Conservation (phyloP, 2,329 filamentous ascomycete species). For the Xylaria sp. region DNA sequence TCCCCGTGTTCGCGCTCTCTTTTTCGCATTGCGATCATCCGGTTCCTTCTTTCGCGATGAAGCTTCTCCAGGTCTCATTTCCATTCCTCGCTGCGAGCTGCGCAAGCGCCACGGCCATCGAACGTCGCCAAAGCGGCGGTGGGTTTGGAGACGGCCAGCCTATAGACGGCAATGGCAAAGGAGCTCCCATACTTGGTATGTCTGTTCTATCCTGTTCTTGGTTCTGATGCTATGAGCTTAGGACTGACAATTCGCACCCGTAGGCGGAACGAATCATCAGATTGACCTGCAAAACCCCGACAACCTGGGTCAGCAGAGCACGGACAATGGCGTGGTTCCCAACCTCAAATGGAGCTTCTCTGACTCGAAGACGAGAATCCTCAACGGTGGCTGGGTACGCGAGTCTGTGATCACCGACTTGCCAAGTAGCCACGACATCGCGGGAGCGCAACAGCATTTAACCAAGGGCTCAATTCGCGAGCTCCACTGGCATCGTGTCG, state of each 20-base stretch:
- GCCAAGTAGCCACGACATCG: constrained; percentile 72
- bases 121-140: constrained; percentile 42
- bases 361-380: constrained; percentile 71
- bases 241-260: constrained; percentile 18
- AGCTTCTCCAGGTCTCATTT: constrained; percentile 38
- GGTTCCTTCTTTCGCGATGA: constrained; percentile 36
- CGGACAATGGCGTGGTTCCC: constrained; percentile 71
- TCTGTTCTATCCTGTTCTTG: neutral
- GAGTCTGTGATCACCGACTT: constrained; percentile 75
- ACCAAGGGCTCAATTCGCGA: constrained; percentile 73
- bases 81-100: constrained; percentile 38
- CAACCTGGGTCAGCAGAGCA: constrained; percentile 69
- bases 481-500: constrained; percentile 75
- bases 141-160: constrained; percentile 65
- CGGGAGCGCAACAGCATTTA: constrained; percentile 75
- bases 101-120: constrained; percentile 40
- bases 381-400: constrained; percentile 73
- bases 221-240: too few species aligned
- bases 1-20: neutral
- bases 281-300: constrained; percentile 72
- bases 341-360: constrained; percentile 78
- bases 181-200: constrained; percentile 67
- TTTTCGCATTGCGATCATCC: neutral
- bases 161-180: constrained; percentile 66
- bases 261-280: constrained; percentile 72